Percentiles rank a stretch among this genome's conserved stretches.
These are phyloP conservation scores for Apiospora phragmitis DNA, from an alignment of 2,329 filamentous ascomycete genomes.

Conservation along the genomic window DNA sequence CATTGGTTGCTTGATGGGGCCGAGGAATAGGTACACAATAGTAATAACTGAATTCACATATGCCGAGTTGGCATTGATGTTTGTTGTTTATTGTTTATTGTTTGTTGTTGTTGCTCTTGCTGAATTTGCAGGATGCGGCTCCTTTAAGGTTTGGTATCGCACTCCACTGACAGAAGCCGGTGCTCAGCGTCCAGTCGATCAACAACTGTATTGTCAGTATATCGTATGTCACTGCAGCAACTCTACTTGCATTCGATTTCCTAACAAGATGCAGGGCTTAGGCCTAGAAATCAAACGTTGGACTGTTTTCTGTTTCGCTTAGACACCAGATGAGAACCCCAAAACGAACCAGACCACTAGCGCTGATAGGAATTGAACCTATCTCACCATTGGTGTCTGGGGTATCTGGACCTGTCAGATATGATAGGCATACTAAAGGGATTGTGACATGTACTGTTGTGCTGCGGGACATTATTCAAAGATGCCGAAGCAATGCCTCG, in stretches of 20 bases:
- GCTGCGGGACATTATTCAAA: neutral
- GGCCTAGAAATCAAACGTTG: neutral
- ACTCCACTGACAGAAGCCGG: neutral
- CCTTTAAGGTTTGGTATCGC: neutral
- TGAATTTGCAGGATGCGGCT: neutral
- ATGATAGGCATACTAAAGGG: neutral
- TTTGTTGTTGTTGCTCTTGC: neutral
- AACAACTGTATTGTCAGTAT: neutral
- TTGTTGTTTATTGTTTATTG: neutral
- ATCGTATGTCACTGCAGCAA: neutral
- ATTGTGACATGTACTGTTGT: neutral
- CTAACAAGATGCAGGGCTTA: neutral
- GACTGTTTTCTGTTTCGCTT: neutral
- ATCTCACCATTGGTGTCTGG: too few species aligned
- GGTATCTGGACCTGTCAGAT: neutral
- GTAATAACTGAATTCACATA: too few species aligned
- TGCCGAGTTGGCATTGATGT: neutral
- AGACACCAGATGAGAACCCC: too few species aligned
- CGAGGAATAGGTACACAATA: neutral
- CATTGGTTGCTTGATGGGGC: neutral
- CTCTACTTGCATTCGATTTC: neutral
- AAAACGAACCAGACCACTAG: too few species aligned
- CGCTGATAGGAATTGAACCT: too few species aligned
- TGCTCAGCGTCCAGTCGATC: neutral
- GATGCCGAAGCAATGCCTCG: neutral